Evolutionary conservation across 176 grass and related monocot species (phyloP).

Genomic region (Triticum urartu): DNA sequence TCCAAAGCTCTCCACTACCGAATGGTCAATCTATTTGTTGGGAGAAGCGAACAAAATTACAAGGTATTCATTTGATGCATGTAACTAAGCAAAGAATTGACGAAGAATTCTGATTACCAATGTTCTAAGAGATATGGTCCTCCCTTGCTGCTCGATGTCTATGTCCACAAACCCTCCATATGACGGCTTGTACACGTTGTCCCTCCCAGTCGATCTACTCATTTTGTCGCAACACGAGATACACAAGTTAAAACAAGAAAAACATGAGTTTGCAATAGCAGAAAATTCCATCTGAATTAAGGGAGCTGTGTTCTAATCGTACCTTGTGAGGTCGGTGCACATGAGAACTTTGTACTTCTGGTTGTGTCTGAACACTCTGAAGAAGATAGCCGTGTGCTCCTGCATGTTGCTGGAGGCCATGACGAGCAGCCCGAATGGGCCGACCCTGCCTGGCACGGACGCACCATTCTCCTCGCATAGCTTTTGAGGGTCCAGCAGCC

Average conservation of each 20-base stretch:
- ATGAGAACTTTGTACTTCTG: conserved; percentile 43
- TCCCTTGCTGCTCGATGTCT: conserved; percentile 11
- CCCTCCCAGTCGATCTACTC: conserved; percentile 38
- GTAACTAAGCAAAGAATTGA: not conserved
- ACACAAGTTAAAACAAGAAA: not conserved
- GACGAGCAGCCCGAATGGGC: conserved; percentile 40
- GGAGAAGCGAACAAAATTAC: too few species aligned
- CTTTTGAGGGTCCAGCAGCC: conserved; percentile 59
- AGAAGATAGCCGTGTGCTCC: conserved; percentile 67
- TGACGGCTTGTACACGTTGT: conserved; percentile 50
- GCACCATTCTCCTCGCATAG: conserved; percentile 50
- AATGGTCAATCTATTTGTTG: conserved; percentile 65
- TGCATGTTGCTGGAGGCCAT: conserved; percentile 43
- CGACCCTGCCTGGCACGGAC: not conserved
- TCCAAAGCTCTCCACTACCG: conserved; percentile 41
- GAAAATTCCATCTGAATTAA: too few species aligned
- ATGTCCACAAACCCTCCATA: conserved; percentile 65
- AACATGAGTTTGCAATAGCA: not conserved
- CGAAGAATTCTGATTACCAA: conserved; percentile 33
- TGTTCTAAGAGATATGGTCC: conserved; percentile 63
- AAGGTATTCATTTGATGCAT: too few species aligned
- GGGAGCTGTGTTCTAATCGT: too few species aligned
- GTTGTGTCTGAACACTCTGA: conserved; percentile 51
- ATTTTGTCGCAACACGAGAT: too few species aligned
- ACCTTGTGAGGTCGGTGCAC: conserved; percentile 39